Evolutionary conservation across 306 rosid genomes (phyloP).

Genomic region (Quercus ilex): DNA sequence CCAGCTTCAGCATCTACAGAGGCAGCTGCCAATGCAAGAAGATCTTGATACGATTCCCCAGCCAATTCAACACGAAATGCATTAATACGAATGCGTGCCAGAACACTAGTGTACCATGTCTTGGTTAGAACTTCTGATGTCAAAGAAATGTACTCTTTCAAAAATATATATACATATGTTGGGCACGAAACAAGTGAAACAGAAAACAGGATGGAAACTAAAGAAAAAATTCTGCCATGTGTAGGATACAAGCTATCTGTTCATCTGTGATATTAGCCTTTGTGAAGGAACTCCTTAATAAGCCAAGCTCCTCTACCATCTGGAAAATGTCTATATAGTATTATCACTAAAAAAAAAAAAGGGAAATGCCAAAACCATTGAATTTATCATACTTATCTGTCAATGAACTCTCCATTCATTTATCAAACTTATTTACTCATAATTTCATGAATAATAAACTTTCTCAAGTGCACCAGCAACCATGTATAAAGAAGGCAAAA

Average conservation of each 20-base stretch:
- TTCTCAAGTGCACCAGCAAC: neutral
- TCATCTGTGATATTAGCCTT: slow-evolving; percentile 45
- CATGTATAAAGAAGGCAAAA: neutral
- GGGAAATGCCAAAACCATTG: slow-evolving; percentile 10
- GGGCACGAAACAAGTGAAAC: neutral
- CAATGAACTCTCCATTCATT: slow-evolving; percentile 10
- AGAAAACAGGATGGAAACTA: neutral
- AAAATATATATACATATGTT: neutral
- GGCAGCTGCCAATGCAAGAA: slow-evolving; percentile 65
- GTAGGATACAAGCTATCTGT: slow-evolving; percentile 75
- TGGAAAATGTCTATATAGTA: slow-evolving; percentile 37
- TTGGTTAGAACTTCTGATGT: slow-evolving; percentile 69
- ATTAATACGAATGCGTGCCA: slow-evolving; percentile 81
- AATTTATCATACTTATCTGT: neutral
- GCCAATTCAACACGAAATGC: slow-evolving; percentile 82
- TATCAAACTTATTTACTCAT: slow-evolving; percentile 5
- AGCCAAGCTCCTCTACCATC: slow-evolving; percentile 71
- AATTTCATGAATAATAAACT: neutral
- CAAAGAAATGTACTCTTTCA: slow-evolving; percentile 41
- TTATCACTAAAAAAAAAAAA: slow-evolving; percentile 9
- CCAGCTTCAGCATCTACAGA: slow-evolving; percentile 77
- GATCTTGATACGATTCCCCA: slow-evolving; percentile 67
- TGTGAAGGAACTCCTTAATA: slow-evolving; percentile 58
- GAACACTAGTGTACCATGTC: slow-evolving; percentile 67
- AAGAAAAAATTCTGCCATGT: slow-evolving; percentile 2